These are phyloP conservation scores for Sugiyamaella xylanicola DNA, from an alignment of 1,139 yeast species.

Conservation along the genomic window DNA sequence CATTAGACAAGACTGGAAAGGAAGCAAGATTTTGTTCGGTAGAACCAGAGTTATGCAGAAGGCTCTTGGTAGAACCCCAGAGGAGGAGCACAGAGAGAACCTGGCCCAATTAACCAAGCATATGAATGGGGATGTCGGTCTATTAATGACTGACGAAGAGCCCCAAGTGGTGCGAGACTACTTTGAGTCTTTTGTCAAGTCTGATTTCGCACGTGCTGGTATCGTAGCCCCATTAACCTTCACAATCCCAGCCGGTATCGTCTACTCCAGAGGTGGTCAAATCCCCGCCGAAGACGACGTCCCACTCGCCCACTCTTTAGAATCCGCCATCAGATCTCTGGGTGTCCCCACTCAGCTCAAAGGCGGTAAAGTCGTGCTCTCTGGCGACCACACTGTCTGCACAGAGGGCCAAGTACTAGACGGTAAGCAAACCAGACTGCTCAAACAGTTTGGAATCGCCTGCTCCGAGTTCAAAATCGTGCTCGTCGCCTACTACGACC, in stretches of 20 bases:
- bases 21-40: slow-evolving; percentile 85
- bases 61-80: slow-evolving; percentile 84
- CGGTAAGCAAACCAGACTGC: slow-evolving; percentile 86
- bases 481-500: slow-evolving; percentile 67
- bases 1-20: slow-evolving; percentile 88
- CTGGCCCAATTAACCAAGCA: slow-evolving; percentile 64
- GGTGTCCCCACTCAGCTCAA: slow-evolving; percentile 91
- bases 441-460: slow-evolving; percentile 95
- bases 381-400: slow-evolving; percentile 79
- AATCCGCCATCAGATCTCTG: slow-evolving; percentile 83
- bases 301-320: slow-evolving; percentile 94
- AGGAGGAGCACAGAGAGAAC: slow-evolving; percentile 88
- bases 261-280: slow-evolving; percentile 95
- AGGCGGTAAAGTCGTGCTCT: slow-evolving; percentile 79
- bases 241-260: slow-evolving; percentile 83
- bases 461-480: slow-evolving; percentile 86
- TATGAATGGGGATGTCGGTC: slow-evolving; percentile 76
- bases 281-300: slow-evolving; percentile 88
- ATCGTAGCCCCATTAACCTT: slow-evolving; percentile 80
- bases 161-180: slow-evolving; percentile 84
- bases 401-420: slow-evolving; percentile 76
- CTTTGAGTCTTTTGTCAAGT: slow-evolving; percentile 72
- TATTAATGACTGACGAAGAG: slow-evolving; percentile 83
- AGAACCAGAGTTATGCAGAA: slow-evolving; percentile 91
- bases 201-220: slow-evolving; percentile 90